Evolutionary conservation across 495 filamentous ascomycete species (phyloP).

Genomic region (Saxispiralis lemnorum): DNA sequence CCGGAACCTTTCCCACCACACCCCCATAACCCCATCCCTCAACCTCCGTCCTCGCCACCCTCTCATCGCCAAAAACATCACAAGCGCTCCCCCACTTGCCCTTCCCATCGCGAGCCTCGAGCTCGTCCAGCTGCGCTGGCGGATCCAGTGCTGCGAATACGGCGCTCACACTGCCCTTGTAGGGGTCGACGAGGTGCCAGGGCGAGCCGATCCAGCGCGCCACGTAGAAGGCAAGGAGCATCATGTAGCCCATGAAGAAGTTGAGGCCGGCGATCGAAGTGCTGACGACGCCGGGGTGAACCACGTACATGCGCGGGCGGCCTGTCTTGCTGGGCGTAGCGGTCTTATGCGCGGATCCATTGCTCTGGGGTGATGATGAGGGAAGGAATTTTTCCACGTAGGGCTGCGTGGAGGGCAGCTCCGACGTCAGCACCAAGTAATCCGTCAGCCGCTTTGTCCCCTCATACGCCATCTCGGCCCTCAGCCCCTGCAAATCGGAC

Average conservation of each 20-base stretch:
- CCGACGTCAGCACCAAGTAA: conserved; percentile 55
- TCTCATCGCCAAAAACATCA: conserved; percentile 37
- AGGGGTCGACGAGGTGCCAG: conserved; percentile 41
- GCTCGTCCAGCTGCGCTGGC: conserved; percentile 45
- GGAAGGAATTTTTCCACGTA: conserved; percentile 37
- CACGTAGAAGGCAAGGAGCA: conserved; percentile 35
- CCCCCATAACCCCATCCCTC: conserved; percentile 77
- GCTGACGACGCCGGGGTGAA: conserved; percentile 73
- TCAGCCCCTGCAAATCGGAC: conserved; percentile 61
- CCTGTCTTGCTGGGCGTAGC: conserved; percentile 9
- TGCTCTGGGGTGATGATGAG: conserved; percentile 6
- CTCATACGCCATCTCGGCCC: conserved; percentile 52
- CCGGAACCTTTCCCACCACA: conserved; percentile 33
- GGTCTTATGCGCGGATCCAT: background rate
- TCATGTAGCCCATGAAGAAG: conserved; percentile 43
- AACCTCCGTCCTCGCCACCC: conserved; percentile 54
- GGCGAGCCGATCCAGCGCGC: conserved; percentile 23
- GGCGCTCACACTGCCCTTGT: conserved; percentile 42
- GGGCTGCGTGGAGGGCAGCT: conserved; percentile 43
- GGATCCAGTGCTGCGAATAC: conserved; percentile 62
- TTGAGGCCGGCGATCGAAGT: conserved; percentile 61
- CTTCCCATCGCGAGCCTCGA: conserved; percentile 35
- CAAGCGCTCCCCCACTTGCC: conserved; percentile 73
- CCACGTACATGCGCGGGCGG: conserved; percentile 48
- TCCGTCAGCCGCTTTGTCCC: conserved; percentile 73